Evolutionary conservation across 345 rosid genomes (phyloP).

Genomic region (Populus nigra): DNA sequence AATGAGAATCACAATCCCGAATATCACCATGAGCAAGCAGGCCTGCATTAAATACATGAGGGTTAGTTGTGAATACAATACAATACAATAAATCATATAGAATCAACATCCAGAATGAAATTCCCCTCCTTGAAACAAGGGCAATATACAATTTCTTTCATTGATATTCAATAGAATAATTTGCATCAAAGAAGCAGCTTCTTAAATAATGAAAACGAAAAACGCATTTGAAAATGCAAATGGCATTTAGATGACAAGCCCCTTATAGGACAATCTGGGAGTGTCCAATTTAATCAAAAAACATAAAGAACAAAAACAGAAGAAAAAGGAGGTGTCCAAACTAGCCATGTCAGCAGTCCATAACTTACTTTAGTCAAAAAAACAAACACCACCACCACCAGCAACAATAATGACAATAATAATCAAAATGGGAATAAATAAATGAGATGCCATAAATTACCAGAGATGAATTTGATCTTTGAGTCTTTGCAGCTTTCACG

Average conservation of each 20-base stretch:
- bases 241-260: background rate
- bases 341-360: background rate
- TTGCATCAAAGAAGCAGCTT: background rate
- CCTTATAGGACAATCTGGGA: background rate
- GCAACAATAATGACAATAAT: background rate
- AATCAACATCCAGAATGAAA: background rate
- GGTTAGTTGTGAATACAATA: background rate
- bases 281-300: background rate
- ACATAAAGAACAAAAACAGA: background rate
- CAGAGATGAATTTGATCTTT: constrained; percentile 89
- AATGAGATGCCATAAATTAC: constrained; percentile 33
- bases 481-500: constrained; percentile 73
- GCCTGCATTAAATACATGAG: constrained; percentile 42
- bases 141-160: background rate
- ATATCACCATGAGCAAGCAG: constrained; percentile 90
- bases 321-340: background rate
- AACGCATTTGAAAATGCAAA: too few species aligned
- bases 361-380: background rate
- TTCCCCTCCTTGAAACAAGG: background rate
- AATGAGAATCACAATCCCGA: constrained; percentile 75
- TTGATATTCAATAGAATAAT: background rate
- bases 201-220: background rate
- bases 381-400: background rate
- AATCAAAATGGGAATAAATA: background rate
- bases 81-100: background rate